These are phyloP conservation scores for Stentor roeselii DNA, from an alignment of 73 alveolate genomes.

Conservation along the genomic window DNA sequence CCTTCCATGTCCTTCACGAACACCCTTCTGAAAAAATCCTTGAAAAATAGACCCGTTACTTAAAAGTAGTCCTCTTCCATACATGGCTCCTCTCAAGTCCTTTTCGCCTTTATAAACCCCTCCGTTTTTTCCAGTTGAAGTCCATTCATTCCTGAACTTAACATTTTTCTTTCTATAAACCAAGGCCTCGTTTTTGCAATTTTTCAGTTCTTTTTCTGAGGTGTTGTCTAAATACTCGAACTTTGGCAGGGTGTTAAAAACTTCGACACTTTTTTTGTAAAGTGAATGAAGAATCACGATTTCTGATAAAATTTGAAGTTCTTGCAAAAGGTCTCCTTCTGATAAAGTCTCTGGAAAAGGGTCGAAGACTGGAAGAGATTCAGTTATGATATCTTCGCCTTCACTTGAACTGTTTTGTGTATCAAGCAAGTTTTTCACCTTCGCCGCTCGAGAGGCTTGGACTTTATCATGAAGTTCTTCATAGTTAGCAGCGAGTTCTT, in stretches of 20 bases:
- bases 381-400: background rate
- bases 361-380: background rate
- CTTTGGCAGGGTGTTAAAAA: background rate
- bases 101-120: slow-evolving; percentile 2
- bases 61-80: slow-evolving; percentile 15
- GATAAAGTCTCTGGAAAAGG: background rate
- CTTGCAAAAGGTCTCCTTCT: background rate
- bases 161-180: background rate
- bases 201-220: too few relatives aligned
- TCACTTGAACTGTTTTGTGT: background rate
- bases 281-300: background rate
- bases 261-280: background rate
- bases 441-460: background rate
- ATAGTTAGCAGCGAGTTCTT: background rate
- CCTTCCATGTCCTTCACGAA: slow-evolving; percentile 13
- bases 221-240: background rate
- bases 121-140: background rate
- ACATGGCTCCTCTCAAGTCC: background rate
- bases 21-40: background rate
- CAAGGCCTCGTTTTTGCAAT: too few relatives aligned
- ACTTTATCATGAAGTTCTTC: background rate
- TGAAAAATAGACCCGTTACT: background rate
- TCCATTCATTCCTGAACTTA: background rate
- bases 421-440: background rate
- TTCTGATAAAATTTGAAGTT: background rate